Evolutionary conservation across 345 rosid genomes (phyloP), one percentile per base, ranked within the genome.

Genomic region (Eucalyptus cloeziana): DNA sequence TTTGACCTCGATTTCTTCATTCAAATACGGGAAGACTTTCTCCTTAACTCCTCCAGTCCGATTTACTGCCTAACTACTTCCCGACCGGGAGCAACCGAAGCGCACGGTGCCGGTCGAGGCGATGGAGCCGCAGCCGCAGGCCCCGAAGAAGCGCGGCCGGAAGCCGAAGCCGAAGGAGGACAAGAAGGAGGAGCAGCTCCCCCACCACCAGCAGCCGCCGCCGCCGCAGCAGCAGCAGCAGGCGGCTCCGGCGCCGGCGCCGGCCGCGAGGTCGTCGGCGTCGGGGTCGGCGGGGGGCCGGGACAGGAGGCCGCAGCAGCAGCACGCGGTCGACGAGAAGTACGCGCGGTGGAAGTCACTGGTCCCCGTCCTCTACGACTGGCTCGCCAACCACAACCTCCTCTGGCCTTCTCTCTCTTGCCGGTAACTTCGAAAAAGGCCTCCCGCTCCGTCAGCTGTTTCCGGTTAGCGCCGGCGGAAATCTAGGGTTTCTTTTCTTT

Each of bases 341-440:
- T 96, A 97, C 93, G 90, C 95, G 92, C 99, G 95, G 88, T 97
- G 99, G 99, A 97, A 96, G 94, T 94, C 96, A 88, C 94, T 96
- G 22, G 99, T 97, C 30, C 99, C 99, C 40, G 96, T 97, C 89
- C 98, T 97, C 85, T 97, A 97, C 88, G 99, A 97, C 93, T 98
- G 99, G 99, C 95, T 98, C 87, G 98, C 99, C 22, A 98, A 98
- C 88, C 99, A 98, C 90, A 98, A 98, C 91, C 99, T 98, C 89
- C 99, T 98, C 86, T 98, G 99, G 99, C 99, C 99, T 37, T 97
- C 99, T 49, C 99, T 98, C 93, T 98, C 99, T 87, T 98, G 99
- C 99, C 94, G 99, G 98, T 97, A n/a, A 30, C 19, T 7, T 45
- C 58, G 58, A 33, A 30, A 30, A 10, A 16, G 45, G 25, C 83